Evolutionary conservation across 1,139 yeast species (phyloP).

Genomic region (Blastobotrys arbuscula): DNA sequence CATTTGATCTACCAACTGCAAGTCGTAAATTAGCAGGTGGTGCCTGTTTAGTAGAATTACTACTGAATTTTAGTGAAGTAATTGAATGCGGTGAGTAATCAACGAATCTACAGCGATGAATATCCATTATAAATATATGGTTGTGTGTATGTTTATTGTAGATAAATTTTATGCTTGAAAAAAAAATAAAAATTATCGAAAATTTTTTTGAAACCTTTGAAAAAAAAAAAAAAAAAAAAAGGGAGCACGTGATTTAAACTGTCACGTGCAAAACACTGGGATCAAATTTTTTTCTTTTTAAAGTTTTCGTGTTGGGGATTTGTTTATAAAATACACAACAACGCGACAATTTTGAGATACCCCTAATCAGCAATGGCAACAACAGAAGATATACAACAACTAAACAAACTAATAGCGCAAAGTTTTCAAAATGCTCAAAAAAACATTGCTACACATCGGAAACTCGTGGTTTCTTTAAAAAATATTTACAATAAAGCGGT

Average conservation of each 20-base stretch:
- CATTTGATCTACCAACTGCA: constrained; percentile 91
- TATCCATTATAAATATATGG: constrained; percentile 44
- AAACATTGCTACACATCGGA: constrained; percentile 69
- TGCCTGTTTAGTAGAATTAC: constrained; percentile 46
- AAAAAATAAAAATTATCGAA: neutral
- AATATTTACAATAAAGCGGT: constrained; percentile 54
- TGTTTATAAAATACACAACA: neutral
- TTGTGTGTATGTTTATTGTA: neutral
- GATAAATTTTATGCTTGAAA: neutral
- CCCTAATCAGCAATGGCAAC: constrained; percentile 9
- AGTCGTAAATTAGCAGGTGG: constrained; percentile 64
- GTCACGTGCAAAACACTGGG: neutral
- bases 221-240: constrained; percentile 1
- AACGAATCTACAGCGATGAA: constrained; percentile 90
- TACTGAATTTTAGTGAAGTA: constrained; percentile 78
- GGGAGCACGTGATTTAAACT: neutral
- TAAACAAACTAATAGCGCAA: constrained; percentile 42
- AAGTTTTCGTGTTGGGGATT: no score
- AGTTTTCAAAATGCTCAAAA: constrained; percentile 79
- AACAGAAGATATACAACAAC: constrained; percentile 20
- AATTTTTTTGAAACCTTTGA: neutral
- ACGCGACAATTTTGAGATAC: constrained; percentile 3
- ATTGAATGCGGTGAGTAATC: constrained; percentile 84
- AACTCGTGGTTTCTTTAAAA: constrained; percentile 59
- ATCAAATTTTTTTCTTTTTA: no score